These are phyloP conservation scores for Candida pseudoviswanathii DNA, from an alignment of 1,139 yeast genomes.

Conservation along the genomic window DNA sequence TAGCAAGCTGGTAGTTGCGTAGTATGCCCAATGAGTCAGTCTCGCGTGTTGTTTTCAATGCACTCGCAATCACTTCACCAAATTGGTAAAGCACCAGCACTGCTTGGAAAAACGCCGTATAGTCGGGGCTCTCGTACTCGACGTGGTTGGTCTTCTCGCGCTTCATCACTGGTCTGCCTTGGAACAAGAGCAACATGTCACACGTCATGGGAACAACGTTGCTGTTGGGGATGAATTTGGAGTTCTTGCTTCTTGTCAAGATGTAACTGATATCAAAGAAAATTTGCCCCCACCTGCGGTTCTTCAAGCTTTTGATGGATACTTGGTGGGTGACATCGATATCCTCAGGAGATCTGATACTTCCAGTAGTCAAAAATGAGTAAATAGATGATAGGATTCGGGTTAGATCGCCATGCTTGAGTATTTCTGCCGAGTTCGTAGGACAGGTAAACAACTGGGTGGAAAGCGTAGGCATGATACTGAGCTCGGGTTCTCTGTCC, in stretches of 20 bases:
- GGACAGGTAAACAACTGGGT: constrained; percentile 91
- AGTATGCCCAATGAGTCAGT: constrained; percentile 1
- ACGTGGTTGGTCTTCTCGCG: constrained; percentile 84
- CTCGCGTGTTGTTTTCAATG: constrained; percentile 25
- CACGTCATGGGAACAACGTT: constrained; percentile 53
- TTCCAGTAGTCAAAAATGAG: constrained; percentile 62
- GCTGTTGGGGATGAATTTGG: constrained; percentile 36
- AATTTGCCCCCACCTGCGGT: constrained; percentile 81
- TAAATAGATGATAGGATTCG: constrained; percentile 68
- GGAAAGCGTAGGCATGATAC: constrained; percentile 72
- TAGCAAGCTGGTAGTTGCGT: constrained; percentile 24
- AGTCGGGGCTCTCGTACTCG: constrained; percentile 87
- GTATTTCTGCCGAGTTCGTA: constrained; percentile 67
- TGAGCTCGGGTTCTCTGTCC: constrained; percentile 83
- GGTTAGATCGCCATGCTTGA: constrained; percentile 69
- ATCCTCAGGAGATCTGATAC: constrained; percentile 50
- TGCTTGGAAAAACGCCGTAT: constrained; percentile 79
- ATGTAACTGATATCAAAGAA: constrained; percentile 84
- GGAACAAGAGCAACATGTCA: constrained; percentile 70
- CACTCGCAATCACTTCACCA: constrained; percentile 59
- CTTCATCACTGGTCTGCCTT: constrained; percentile 74
- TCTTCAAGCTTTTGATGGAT: constrained; percentile 57
- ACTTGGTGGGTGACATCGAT: constrained; percentile 45
- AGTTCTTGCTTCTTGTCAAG: constrained; percentile 66
- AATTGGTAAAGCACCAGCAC: constrained; percentile 70